Evolutionary conservation across 2,329 filamentous ascomycete genomes (phyloP), one percentile per base, ranked within the genome.

Genomic region (Lasiodiplodia gonubiensis): DNA sequence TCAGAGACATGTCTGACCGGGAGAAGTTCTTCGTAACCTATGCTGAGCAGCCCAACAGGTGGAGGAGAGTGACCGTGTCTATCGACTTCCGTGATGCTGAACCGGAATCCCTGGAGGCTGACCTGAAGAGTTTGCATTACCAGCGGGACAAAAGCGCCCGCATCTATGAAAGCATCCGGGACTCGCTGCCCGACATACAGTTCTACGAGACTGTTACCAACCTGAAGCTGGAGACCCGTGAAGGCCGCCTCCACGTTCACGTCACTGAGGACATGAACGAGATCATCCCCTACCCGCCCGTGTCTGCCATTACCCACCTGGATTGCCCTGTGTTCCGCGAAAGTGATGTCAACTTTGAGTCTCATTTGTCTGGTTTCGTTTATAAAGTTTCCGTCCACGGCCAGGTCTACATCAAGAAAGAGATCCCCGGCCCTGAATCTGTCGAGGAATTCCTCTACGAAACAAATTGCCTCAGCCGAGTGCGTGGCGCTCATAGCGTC

Each of bases 21-120:
- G 95, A 99, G 79, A 99, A 99, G 78, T 98, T 98, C 82, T 99
- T 98, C 78, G 90, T 99, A 70, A 98, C 95, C 0, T 99, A 92
- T 77, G 92, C 93, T 57, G 91, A 97, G 77, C 86, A 87, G 57
- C 89, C 92, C 4, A 90, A 88, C 70, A 83, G 88, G 69, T 97
- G 94, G 92, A 88, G 93, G 66, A 87, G 94, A 60, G 91, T 99
- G 61, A 98, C 95, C 2, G 89, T 99, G 35, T 97, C 95, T 0
- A 88, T 96, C 72, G 95, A 99, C 80, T 99, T 98, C 79, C 89
- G 93, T 68, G 84, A 91, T 74, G 90, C 93, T 4, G 89, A 90
- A 1, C 86, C 88, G 1, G 90, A 91, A 70, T 98, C 94, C 0
- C 85, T 99, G 10, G 95, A 99, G 80, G 86, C 88, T 72, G 93